A percentile compares a stretch with the other conserved stretches of the same genome.
These are phyloP conservation scores for Hortaea werneckii DNA, from an alignment of 2,329 filamentous ascomycete genomes.

Conservation along the genomic window DNA sequence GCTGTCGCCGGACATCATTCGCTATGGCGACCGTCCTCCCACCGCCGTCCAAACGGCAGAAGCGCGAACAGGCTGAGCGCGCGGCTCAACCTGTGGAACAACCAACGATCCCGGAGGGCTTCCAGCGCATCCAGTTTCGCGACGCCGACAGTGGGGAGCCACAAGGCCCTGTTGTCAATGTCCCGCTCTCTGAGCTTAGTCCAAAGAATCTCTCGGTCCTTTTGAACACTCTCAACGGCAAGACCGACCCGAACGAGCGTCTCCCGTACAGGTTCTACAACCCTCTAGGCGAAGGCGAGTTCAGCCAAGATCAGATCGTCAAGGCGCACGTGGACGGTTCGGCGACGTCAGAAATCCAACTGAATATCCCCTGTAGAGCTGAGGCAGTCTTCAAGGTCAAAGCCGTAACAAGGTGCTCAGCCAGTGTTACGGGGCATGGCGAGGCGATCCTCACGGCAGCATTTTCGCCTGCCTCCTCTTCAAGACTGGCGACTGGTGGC, in stretches of 20 bases:
- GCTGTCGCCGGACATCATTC: not conserved
- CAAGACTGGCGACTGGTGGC: constrained; percentile 73
- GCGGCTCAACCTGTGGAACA: constrained; percentile 68
- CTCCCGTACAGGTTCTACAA: constrained; percentile 57
- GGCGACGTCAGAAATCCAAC: constrained; percentile 47
- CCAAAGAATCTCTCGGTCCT: constrained; percentile 84
- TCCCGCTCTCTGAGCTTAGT: constrained; percentile 73
- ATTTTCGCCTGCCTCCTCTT: constrained; percentile 71
- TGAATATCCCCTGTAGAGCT: constrained; percentile 58
- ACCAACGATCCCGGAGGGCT: constrained; percentile 56
- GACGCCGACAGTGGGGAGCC: constrained; percentile 63
- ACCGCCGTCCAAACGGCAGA: constrained; percentile 82
- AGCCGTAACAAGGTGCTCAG: constrained; percentile 79
- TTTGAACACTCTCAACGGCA: constrained; percentile 69
- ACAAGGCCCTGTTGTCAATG: constrained; percentile 61
- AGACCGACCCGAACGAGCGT: constrained; percentile 48
- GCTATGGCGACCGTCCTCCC: constrained; percentile 70
- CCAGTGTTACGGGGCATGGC: constrained; percentile 81
- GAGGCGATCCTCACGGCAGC: constrained; percentile 79
- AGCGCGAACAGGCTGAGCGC: constrained; percentile 61
- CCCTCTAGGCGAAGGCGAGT: constrained; percentile 35
- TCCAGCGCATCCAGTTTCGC: constrained; percentile 63
- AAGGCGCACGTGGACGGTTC: constrained; percentile 39
- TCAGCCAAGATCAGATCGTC: constrained; percentile 25
- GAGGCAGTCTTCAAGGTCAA: constrained; percentile 92